Evolutionary conservation across 495 filamentous ascomycete genomes (phyloP).

Genomic region (Penicillium bialowiezense): DNA sequence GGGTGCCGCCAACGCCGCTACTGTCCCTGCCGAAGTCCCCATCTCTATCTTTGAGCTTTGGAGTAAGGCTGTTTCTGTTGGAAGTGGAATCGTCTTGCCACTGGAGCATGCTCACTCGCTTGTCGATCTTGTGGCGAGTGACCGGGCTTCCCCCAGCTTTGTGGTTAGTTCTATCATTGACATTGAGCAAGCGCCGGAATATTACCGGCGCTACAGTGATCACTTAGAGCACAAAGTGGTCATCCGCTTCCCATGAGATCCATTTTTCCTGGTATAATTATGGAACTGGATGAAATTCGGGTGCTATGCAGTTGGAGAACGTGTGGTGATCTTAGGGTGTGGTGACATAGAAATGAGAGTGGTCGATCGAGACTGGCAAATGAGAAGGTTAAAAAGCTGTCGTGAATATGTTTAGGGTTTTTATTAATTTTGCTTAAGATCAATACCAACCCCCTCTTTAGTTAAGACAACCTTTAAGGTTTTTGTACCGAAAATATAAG

Average conservation of each 20-base stretch:
- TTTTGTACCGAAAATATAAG: no score
- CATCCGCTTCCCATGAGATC: constrained; percentile 4
- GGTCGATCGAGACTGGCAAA: no score
- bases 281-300: no score
- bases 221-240: constrained; percentile 10
- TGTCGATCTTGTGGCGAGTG: constrained; percentile 14
- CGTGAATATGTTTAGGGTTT: no score
- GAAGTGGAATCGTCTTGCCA: constrained; percentile 5
- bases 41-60: constrained; percentile 7
- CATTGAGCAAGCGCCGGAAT: constrained; percentile 9
- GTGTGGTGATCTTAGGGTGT: no score
- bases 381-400: no score
- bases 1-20: not conserved
- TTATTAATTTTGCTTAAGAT: no score
- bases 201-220: constrained; percentile 7
- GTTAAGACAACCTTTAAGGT: no score
- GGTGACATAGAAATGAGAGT: no score
- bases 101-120: constrained; percentile 5
- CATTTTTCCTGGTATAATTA: no score
- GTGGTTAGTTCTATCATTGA: constrained; percentile 10
- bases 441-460: no score
- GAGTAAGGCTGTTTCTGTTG: constrained; percentile 8
- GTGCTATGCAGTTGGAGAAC: no score
- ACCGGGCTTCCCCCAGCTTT: constrained; percentile 20
- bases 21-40: not conserved